These are phyloP conservation scores for Lactarius sp. DNA, from an alignment of 768 basidiomycete species.

Conservation along the genomic window DNA sequence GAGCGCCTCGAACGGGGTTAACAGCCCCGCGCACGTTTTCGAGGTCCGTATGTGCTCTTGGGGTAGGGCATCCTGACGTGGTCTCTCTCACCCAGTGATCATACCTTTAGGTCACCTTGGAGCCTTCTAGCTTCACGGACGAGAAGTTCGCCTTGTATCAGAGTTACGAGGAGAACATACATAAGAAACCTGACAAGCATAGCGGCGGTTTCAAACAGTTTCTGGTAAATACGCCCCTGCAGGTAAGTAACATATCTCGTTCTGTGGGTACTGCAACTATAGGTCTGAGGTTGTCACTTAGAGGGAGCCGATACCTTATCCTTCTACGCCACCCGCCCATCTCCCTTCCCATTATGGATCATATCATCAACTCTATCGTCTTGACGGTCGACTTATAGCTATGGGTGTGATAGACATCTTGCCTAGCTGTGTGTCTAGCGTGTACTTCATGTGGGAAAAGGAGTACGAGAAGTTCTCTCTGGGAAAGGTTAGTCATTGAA, in stretches of 20 bases:
- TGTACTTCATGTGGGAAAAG: conserved; percentile 88
- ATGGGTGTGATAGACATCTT: conserved; percentile 88
- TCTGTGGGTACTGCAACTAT: not conserved
- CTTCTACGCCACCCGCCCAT: conserved; percentile 42
- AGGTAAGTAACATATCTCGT: conserved; percentile 40
- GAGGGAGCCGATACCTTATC: conserved; percentile 60
- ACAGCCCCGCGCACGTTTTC: conserved; percentile 47
- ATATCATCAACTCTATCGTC: conserved; percentile 82
- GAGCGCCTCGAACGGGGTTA: conserved; percentile 31
- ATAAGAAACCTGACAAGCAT: conserved; percentile 56
- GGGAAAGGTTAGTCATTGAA: conserved; percentile 57
- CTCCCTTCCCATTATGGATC: conserved; percentile 84
- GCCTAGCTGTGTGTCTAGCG: conserved; percentile 75
- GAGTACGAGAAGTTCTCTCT: conserved; percentile 64
- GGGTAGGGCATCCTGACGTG: not conserved
- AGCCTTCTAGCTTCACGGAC: conserved; percentile 65
- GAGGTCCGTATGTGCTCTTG: conserved; percentile 40
- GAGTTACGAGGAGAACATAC: conserved; percentile 75
- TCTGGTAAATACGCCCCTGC: conserved; percentile 72
- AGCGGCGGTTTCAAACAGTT: conserved; percentile 61
- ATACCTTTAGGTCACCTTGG: conserved; percentile 56
- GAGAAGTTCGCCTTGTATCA: conserved; percentile 80
- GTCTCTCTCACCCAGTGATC: not conserved
- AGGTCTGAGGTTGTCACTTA: conserved; percentile 29
- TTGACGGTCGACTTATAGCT: conserved; percentile 80